Evolutionary conservation across 139 green algal genomes (phyloP).

Genomic region (Chlorella sp.): DNA sequence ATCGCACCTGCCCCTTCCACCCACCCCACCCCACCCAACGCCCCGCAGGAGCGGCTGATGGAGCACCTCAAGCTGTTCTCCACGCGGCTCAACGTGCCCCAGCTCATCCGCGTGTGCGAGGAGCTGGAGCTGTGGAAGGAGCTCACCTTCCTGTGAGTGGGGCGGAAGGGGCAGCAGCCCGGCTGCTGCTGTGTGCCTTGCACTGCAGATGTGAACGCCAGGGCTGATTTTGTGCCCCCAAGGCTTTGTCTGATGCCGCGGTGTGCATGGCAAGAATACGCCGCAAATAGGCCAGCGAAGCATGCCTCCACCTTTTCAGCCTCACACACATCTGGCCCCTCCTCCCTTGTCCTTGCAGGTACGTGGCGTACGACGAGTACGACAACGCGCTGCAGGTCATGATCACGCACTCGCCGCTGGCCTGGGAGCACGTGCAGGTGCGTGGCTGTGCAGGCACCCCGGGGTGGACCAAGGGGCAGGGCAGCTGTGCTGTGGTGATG

Average conservation of each 20-base stretch:
- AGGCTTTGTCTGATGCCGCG: no score
- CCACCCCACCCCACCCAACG: not conserved
- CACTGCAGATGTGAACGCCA: no score
- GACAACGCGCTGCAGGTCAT: slow-evolving; percentile 96
- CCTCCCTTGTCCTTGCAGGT: slow-evolving; percentile 35
- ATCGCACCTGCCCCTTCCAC: not conserved
- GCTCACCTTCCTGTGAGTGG: slow-evolving; percentile 85
- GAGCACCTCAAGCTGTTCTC: slow-evolving; percentile 99
- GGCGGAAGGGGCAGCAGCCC: no score
- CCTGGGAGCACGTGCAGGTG: slow-evolving; percentile 95
- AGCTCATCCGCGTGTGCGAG: slow-evolving; percentile 95
- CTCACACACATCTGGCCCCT: not conserved
- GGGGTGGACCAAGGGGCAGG: no score
- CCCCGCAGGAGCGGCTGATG: slow-evolving; percentile 88
- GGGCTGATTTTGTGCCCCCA: no score
- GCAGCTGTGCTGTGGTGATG: no score
- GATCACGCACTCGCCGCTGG: slow-evolving; percentile 91
- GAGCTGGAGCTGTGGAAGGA: slow-evolving; percentile 97
- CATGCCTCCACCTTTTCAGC: not conserved
- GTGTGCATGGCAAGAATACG: no score
- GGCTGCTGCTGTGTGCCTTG: not conserved
- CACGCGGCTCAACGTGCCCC: slow-evolving; percentile 97
- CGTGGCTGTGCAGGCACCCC: not conserved
- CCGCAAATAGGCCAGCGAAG: no score
- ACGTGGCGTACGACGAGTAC: slow-evolving; percentile 98